These are phyloP conservation scores for Musa acuminata DNA, from an alignment of 176 grass and related monocot species.

Conservation along the genomic window DNA sequence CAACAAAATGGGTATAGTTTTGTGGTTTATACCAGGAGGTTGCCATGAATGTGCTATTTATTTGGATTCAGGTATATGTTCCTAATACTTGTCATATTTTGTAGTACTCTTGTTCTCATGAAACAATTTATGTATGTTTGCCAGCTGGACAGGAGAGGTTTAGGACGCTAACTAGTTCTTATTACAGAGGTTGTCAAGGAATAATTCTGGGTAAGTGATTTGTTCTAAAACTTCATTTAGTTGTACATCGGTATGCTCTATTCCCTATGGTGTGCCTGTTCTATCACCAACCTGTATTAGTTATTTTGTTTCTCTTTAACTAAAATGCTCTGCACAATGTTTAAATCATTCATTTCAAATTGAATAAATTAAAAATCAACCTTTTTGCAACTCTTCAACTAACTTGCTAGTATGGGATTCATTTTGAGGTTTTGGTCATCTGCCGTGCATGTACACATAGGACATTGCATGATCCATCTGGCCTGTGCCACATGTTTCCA, in stretches of 20 bases:
- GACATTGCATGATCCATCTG: neutral
- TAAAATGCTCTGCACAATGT: too few relatives aligned
- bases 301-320: neutral
- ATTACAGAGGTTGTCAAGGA: conserved; percentile 91
- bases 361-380: neutral
- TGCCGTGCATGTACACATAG: neutral
- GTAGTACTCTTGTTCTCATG: neutral
- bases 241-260: conserved; percentile 10
- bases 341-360: neutral
- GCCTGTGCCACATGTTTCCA: neutral
- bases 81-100: neutral
- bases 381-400: neutral
- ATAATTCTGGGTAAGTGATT: conserved; percentile 76
- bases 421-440: neutral
- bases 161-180: conserved; percentile 92
- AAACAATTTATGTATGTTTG: conserved; percentile 24
- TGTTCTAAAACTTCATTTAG: neutral
- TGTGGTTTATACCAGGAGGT: too few relatives aligned
- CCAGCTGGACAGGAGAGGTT: conserved; percentile 97
- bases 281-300: neutral
- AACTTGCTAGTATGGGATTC: neutral
- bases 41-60: neutral
- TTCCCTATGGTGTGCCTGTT: neutral
- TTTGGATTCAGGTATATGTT: neutral
- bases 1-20: too few relatives aligned